These are phyloP conservation scores for Petasospora rhodanensis DNA, from an alignment of 1,139 yeast species.

Conservation along the genomic window DNA sequence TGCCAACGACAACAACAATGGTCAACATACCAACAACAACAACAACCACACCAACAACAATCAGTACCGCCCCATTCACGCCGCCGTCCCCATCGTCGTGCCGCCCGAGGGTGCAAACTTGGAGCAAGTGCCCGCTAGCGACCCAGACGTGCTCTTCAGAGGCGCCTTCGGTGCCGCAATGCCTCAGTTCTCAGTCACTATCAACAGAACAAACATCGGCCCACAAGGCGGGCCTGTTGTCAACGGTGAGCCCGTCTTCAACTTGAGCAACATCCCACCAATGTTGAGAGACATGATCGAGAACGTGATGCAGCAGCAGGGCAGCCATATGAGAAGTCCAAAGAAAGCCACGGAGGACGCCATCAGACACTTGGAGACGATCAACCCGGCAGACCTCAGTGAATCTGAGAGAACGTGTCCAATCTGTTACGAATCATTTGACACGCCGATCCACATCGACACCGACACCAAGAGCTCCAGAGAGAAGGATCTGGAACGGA, in stretches of 20 bases:
- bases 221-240: constrained; percentile 9
- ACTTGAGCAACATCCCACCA: constrained; percentile 14
- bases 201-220: constrained; percentile 17
- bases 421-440: constrained; percentile 20
- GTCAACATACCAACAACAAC: too few relatives aligned
- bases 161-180: constrained; percentile 14
- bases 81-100: constrained; percentile 8
- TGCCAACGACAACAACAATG: too few relatives aligned
- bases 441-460: constrained; percentile 3
- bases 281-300: constrained; percentile 15
- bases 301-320: constrained; percentile 7
- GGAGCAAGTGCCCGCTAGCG: constrained; percentile 11
- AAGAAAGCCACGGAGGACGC: constrained; percentile 19
- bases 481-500: constrained; percentile 6
- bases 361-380: constrained; percentile 13
- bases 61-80: too few relatives aligned
- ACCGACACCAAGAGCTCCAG: background rate
- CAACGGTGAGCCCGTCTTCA: constrained; percentile 17
- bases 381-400: constrained; percentile 9
- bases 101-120: constrained; percentile 10
- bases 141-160: constrained; percentile 18
- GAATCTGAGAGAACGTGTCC: constrained; percentile 17
- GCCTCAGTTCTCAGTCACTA: constrained; percentile 17
- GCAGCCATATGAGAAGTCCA: constrained; percentile 1
- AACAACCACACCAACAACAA: too few relatives aligned